Base-by-base conservation (phyloP, 1,284 basidiomycete genomes). In the Papiliotrema nemorosa region DNA sequence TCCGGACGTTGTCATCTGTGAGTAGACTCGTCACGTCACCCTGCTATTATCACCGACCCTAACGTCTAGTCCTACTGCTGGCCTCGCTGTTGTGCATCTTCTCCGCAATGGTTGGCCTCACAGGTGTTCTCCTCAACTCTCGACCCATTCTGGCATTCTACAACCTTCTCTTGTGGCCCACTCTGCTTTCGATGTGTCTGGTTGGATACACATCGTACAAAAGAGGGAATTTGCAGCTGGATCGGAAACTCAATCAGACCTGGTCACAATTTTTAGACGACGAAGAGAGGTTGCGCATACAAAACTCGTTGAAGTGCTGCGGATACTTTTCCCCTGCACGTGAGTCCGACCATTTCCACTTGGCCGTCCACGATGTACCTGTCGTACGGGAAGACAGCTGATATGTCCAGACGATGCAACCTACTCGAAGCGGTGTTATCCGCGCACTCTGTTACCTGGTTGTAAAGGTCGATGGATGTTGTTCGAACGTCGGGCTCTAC, bases 391-490 rank as follows among this genome's bases (percentile, higher is more conserved):
- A n/a, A n/a, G n/a, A n/a, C n/a, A n/a, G n/a, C n/a, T n/a, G n/a
- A n/a, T n/a, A n/a, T n/a, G n/a, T n/a, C 46, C 21, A 70, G 68
- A 72, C 49, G 68, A 69, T 50, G 72, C 72, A 5, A 71, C 68
- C 3, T 72, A 69, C 47, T 69, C 70, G 3, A 60, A 60, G 22
- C 55, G 51, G 12, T 74, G 72, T 53, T 73, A 70, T 49, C 70
- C 72, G n/a, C 48, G 72, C 9, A 63, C 70, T 3, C 50, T 48
- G 12, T 50, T 74, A 2, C 65, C 67, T 20, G 72, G 72, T 1
- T 74, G 72, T 53, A 74, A 73, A 53, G 62, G 58, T 18, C 59
- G 58, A 41, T 67, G 73, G 52, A 57, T 57, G 22, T 34, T 43
- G 9, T 68, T 62, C 47, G 67, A 69, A 44, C 47, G 49, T 4